Conservation (phyloP, 2,329 filamentous ascomycete genomes). For the Verticillium klebahnii region DNA sequence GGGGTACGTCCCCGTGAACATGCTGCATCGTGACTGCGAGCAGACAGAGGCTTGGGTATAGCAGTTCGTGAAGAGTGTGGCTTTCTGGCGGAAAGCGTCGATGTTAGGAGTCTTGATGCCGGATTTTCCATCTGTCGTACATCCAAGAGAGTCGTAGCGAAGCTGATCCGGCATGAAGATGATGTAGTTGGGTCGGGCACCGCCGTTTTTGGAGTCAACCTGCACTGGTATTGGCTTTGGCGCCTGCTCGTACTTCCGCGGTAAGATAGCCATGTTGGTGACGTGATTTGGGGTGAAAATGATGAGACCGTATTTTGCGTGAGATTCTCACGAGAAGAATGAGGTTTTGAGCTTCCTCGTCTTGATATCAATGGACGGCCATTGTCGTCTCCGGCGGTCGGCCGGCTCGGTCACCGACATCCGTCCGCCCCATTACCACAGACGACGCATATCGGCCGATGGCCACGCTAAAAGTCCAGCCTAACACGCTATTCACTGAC, state of each 20-base stretch:
- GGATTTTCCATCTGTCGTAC: constrained; percentile 17
- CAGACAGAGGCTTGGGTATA: constrained; percentile 40
- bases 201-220: constrained; percentile 20
- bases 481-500: not conserved
- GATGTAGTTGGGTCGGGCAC: constrained; percentile 26
- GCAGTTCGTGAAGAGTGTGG: constrained; percentile 36
- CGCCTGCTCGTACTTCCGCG: not conserved
- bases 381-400: not conserved
- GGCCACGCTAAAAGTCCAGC: not conserved
- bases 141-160: constrained; percentile 35
- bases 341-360: not conserved
- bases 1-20: constrained; percentile 40
- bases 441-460: not conserved
- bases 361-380: not conserved
- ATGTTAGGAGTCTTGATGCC: constrained; percentile 32
- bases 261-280: not conserved
- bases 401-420: not conserved
- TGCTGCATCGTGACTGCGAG: constrained; percentile 37
- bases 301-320: not conserved
- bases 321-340: not conserved
- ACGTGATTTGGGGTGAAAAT: not conserved
- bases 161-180: constrained; percentile 44
- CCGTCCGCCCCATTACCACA: not conserved
- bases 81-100: constrained; percentile 29
- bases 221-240: constrained; percentile 17